Percentiles rank a stretch among this genome's conserved stretches.
phyloP scores from a whole-genome alignment of 805 yeast genomes.

The Clavispora carvajalis region DNA sequence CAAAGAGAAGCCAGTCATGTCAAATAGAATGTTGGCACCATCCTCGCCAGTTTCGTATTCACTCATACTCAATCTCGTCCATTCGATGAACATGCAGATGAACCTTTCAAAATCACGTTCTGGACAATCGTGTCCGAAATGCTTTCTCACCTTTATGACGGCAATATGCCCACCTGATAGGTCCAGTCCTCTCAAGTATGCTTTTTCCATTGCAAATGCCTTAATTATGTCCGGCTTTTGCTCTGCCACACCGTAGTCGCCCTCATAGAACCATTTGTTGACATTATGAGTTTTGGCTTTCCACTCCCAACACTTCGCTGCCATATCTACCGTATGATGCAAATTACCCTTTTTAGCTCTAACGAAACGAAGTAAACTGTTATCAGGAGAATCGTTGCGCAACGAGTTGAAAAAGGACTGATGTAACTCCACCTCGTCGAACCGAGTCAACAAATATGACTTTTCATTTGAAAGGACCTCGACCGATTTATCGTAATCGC shows the following conservation, averaged over 20 bases:
- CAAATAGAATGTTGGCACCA: conserved; percentile 64
- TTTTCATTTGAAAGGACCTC: conserved; percentile 4
- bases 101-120: conserved; percentile 17
- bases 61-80: conserved; percentile 40
- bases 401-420: conserved; percentile 11
- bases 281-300: conserved; percentile 18
- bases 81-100: conserved; percentile 15
- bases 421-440: conserved; percentile 10
- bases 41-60: conserved; percentile 11
- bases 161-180: conserved; percentile 13
- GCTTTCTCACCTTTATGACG: conserved; percentile 18
- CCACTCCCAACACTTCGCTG: conserved; percentile 14
- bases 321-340: conserved; percentile 10
- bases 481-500: conserved; percentile 9
- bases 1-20: conserved; percentile 78
- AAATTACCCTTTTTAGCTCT: conserved; percentile 16
- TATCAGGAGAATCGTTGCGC: conserved; percentile 15
- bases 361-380: conserved; percentile 13
- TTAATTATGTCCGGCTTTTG: conserved; percentile 13
- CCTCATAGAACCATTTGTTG: conserved; percentile 15
- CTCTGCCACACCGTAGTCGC: conserved; percentile 10
- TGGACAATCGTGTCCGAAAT: conserved; percentile 20
- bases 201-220: conserved; percentile 14
- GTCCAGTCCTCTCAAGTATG: conserved; percentile 13
- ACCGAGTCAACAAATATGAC: conserved; percentile 7